Evolutionary conservation across 1,284 basidiomycete genomes (phyloP).

Genomic region (Sparassis latifolia): DNA sequence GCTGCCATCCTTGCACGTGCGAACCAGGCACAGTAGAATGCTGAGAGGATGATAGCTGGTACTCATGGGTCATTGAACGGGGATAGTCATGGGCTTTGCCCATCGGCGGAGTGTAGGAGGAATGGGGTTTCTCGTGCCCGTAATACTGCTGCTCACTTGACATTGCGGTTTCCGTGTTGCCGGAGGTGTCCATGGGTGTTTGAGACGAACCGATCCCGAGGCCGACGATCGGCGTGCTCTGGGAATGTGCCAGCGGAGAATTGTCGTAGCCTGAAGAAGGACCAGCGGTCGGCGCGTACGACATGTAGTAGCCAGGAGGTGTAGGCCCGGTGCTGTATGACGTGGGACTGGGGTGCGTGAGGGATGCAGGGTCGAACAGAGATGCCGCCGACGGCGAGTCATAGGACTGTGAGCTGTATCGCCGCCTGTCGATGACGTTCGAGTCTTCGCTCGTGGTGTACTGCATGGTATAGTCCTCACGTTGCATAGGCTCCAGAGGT

Average conservation of each 20-base stretch:
- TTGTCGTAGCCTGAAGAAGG: constrained; percentile 13
- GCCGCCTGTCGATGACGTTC: constrained; percentile 9
- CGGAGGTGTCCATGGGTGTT: background rate
- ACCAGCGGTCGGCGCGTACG: constrained; percentile 11
- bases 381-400: constrained; percentile 15
- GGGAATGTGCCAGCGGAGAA: constrained; percentile 5
- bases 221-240: constrained; percentile 10
- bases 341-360: constrained; percentile 10
- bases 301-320: constrained; percentile 14
- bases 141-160: constrained; percentile 1
- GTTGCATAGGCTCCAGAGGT: constrained; percentile 6
- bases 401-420: constrained; percentile 14
- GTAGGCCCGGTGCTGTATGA: constrained; percentile 12
- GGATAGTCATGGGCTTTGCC: constrained; percentile 1
- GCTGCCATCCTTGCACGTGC: too few relatives aligned
- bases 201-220: constrained; percentile 3
- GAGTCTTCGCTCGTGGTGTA: constrained; percentile 15
- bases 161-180: constrained; percentile 3
- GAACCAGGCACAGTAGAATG: too few relatives aligned
- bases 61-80: constrained; percentile 9
- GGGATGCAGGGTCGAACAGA: constrained; percentile 14
- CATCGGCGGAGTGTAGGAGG: constrained; percentile 2
- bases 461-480: constrained; percentile 18
- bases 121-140: constrained; percentile 4
- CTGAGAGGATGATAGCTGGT: constrained; percentile 5